Evolutionary conservation across 139 green algal genomes (phyloP).

Genomic region (Picochlorum sp.): DNA sequence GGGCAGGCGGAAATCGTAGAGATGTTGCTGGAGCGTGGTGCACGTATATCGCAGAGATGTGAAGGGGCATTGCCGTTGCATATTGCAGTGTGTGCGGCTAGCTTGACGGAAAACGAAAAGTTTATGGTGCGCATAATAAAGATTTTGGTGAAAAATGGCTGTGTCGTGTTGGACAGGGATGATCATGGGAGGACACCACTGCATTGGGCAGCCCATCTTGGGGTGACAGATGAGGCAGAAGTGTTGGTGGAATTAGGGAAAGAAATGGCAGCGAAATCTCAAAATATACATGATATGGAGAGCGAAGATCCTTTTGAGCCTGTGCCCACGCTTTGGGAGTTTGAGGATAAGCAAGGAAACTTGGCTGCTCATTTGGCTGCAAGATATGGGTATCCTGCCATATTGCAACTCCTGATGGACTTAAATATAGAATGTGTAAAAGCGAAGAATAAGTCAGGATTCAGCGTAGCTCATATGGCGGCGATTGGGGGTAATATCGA

Average conservation of each 20-base stretch:
- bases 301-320: not conserved
- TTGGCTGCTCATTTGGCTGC: conserved; percentile 57
- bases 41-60: conserved; percentile 18
- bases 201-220: conserved; percentile 61
- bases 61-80: conserved; percentile 58
- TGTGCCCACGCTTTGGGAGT: conserved; percentile 7
- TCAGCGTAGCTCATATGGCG: conserved; percentile 44
- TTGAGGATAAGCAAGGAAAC: conserved; percentile 59
- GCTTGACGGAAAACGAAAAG: conserved; percentile 17
- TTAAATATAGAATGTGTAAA: conserved; percentile 3
- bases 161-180: conserved; percentile 45
- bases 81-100: conserved; percentile 34
- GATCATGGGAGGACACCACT: conserved; percentile 60
- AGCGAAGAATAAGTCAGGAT: conserved; percentile 33
- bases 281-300: not conserved
- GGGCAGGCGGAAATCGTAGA: conserved; percentile 30
- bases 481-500: conserved; percentile 34
- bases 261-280: not conserved
- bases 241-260: conserved; percentile 22
- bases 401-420: conserved; percentile 11
- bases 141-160: conserved; percentile 36
- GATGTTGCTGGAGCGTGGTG: conserved; percentile 40
- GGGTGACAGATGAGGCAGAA: conserved; percentile 9
- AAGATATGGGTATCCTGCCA: conserved; percentile 10
- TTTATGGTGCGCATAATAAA: conserved; percentile 18